Evolutionary conservation across 352 stramenopile species (phyloP), one percentile per base, ranked within the genome.

Genomic region (Globisporangium cederbergense): DNA sequence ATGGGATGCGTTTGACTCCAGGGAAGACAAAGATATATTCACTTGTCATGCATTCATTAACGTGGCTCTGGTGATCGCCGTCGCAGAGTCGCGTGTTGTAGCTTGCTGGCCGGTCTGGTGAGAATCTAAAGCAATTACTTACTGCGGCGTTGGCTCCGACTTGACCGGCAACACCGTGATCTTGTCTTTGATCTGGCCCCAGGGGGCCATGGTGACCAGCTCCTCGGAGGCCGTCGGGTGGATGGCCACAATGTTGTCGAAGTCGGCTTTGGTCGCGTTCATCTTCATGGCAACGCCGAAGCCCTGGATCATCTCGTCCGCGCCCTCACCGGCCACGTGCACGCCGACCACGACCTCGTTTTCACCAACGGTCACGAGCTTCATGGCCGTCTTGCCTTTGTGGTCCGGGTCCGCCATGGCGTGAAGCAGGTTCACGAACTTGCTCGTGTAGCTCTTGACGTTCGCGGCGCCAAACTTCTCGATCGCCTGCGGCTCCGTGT

Each of bases 221-320:
- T 99, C 97, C 78, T 99, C 97, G 32, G 89, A 72, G n/a, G 90
- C 88, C n/a, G 96, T 98, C 22, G 96, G 96, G 79, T 99, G 96
- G 68, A 99, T 98, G 30, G 91, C 96, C 58, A 98, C 89, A 53
- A 89, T 93, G 55, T 88, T 85, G 75, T 98, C 94, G 68, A 99
- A 98, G 79, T 99, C 96, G n/a, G 89, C 82, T 72, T 98, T 98
- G 54, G 96, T 98, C 25, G 93, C 94, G 69, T 96, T 96, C 91
- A 98, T 98, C 77, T 99, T 99, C 69, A 99, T 89, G 4, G 97
- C 97, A 4, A 99, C 93, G 38, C 85, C 97, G 71, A 99, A 99
- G 64, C 97, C 97, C 79, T 99, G 97, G 55, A 99, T 86, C 88
- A 99, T 98, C 81, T 99, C 97, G 76, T 98, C 97, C 3, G 88